A percentile compares a stretch with the other conserved stretches of the same genome.
Evolutionary conservation across 345 rosid genomes (phyloP).

Genomic region (Eucalyptus lansdowneana): DNA sequence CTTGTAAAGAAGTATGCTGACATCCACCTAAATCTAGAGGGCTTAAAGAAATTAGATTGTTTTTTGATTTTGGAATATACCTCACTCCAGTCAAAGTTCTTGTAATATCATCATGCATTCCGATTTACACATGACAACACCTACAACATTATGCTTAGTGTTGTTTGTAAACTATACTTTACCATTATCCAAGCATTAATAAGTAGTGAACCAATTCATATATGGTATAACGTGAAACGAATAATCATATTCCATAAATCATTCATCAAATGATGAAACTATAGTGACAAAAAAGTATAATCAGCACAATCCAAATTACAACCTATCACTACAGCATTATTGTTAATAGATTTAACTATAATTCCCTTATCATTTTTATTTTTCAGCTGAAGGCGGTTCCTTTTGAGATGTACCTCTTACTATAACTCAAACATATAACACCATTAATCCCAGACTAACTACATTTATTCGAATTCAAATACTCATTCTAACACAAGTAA

Average conservation of each 20-base stretch:
- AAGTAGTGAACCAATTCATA: background rate
- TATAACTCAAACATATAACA: background rate
- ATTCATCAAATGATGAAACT: background rate
- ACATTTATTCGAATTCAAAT: background rate
- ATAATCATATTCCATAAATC: background rate
- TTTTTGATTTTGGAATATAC: background rate
- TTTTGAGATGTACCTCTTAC: background rate
- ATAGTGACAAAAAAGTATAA: background rate
- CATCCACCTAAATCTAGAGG: background rate
- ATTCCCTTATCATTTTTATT: background rate
- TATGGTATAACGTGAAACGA: background rate
- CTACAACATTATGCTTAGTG: background rate
- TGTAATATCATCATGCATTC: background rate
- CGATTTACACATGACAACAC: background rate
- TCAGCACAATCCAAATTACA: background rate
- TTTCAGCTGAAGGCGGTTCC: accelerated
- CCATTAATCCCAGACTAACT: background rate
- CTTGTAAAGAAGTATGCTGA: background rate
- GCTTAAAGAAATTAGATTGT: background rate
- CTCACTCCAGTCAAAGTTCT: background rate
- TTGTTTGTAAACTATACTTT: background rate
- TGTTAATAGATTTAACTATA: background rate
- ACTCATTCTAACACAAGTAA: background rate
- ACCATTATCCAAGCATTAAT: background rate
- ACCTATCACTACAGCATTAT: accelerated